Percentiles rank a stretch among this genome's conserved stretches.
These are phyloP conservation scores for Apiospora pterosperma DNA, from an alignment of 2,329 filamentous ascomycete species.

Conservation along the genomic window DNA sequence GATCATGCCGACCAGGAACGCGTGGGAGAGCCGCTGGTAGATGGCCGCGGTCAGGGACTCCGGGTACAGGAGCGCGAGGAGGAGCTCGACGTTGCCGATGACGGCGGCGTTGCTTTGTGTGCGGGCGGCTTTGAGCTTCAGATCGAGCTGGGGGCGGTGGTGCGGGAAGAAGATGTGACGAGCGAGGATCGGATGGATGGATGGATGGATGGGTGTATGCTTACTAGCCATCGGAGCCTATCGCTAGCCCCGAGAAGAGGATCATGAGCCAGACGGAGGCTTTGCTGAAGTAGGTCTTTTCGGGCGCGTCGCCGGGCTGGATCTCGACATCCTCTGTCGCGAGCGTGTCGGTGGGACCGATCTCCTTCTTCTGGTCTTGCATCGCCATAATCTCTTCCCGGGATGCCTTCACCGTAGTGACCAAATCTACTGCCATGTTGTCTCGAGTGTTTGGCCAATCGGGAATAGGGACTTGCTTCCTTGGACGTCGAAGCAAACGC, in stretches of 20 bases:
- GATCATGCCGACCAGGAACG: constrained; percentile 53
- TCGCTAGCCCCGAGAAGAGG: constrained; percentile 41
- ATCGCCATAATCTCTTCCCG: neutral
- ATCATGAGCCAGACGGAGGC: constrained; percentile 40
- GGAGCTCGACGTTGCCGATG: constrained; percentile 41
- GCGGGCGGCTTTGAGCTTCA: neutral
- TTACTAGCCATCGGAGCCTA: constrained; percentile 40
- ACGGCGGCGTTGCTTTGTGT: constrained; percentile 34
- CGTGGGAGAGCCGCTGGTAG: constrained; percentile 50
- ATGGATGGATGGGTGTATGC: constrained; percentile 15
- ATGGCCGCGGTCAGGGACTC: constrained; percentile 38
- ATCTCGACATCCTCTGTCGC: constrained; percentile 5
- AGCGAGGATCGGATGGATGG: constrained; percentile 3
- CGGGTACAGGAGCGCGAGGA: constrained; percentile 39
- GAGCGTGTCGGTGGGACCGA: neutral
- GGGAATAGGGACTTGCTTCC: neutral
- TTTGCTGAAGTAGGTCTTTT: constrained; percentile 34
- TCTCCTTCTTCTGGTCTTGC: neutral
- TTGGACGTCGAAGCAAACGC: neutral
- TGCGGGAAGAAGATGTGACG: too few relatives aligned
- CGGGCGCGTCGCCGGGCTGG: constrained; percentile 3
- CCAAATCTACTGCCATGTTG: neutral
- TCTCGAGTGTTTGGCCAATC: neutral
- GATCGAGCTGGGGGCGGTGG: too few relatives aligned
- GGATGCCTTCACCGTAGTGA: neutral